These are phyloP conservation scores for Tolypocladium paradoxum DNA, from an alignment of 2,329 filamentous ascomycete genomes.

Conservation along the genomic window DNA sequence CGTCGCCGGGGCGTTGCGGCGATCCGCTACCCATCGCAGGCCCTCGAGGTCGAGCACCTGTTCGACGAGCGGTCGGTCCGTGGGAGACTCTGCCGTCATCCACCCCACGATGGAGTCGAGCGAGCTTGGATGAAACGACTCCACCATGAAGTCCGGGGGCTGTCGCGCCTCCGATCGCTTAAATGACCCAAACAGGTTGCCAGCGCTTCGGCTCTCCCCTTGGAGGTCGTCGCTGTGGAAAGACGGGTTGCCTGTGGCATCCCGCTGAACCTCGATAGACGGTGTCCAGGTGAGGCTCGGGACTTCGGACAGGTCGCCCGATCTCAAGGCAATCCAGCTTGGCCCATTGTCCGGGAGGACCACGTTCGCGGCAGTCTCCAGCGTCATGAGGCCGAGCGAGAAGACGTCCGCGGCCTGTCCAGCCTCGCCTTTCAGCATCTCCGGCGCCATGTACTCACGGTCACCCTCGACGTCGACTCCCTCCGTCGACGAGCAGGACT, in stretches of 20 bases:
- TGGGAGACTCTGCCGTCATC: slow-evolving; percentile 75
- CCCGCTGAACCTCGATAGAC: slow-evolving; percentile 58
- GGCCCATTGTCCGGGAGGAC: slow-evolving; percentile 86
- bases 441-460: slow-evolving; percentile 89
- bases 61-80: slow-evolving; percentile 60
- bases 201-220: slow-evolving; percentile 20
- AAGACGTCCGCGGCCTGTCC: slow-evolving; percentile 92
- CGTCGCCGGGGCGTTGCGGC: slow-evolving; percentile 79
- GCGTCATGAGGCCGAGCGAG: slow-evolving; percentile 83
- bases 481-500: slow-evolving; percentile 62
- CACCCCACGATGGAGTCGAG: slow-evolving; percentile 75
- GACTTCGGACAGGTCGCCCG: slow-evolving; percentile 80
- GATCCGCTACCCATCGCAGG: slow-evolving; percentile 66
- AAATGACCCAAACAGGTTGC: slow-evolving; percentile 31
- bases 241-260: slow-evolving; percentile 48
- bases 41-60: slow-evolving; percentile 65
- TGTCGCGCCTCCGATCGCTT: slow-evolving; percentile 42
- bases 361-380: slow-evolving; percentile 91
- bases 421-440: slow-evolving; percentile 76
- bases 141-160: slow-evolving; percentile 83
- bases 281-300: slow-evolving; percentile 78
- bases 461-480: slow-evolving; percentile 87
- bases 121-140: slow-evolving; percentile 59
- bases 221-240: slow-evolving; percentile 24
- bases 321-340: slow-evolving; percentile 81